Evolutionary conservation across 345 rosid genomes (phyloP).

Genomic region (Pugionium cornutum): DNA sequence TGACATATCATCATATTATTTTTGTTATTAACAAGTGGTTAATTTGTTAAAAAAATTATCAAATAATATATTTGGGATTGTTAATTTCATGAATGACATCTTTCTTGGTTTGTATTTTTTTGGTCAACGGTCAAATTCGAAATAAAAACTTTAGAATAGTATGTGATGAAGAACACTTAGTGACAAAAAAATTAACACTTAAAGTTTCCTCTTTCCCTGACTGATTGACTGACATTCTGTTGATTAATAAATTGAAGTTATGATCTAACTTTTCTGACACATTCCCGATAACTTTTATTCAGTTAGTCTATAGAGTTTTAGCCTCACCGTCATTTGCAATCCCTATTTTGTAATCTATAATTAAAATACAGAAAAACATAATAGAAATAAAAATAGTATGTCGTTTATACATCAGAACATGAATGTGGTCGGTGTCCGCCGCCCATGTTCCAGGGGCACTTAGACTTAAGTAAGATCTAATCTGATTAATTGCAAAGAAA

Average conservation of each 20-base stretch:
- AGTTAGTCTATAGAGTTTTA: conserved; percentile 21
- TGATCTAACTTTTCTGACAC: conserved; percentile 43
- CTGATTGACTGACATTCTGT: conserved; percentile 33
- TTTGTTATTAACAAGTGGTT: too few relatives aligned
- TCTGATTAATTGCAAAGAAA: neutral
- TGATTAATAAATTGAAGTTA: conserved; percentile 29
- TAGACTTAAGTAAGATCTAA: conserved; percentile 18
- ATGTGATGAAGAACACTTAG: neutral
- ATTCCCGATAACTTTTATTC: conserved; percentile 13
- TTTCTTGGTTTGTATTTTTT: too few relatives aligned
- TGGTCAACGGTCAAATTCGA: neutral
- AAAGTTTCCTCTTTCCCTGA: conserved; percentile 7
- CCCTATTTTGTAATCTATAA: conserved; percentile 1
- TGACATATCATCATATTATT: too few relatives aligned
- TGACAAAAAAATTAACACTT: too few relatives aligned
- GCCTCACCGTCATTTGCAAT: conserved; percentile 24
- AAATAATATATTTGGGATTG: too few relatives aligned
- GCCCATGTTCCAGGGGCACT: conserved; percentile 47
- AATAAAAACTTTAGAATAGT: neutral
- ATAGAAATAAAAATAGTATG: conserved; percentile 17
- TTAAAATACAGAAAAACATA: neutral
- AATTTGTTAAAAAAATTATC: too few relatives aligned
- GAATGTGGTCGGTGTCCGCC: conserved; percentile 43
- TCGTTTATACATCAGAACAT: neutral
- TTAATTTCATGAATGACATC: too few relatives aligned